Evolutionary conservation across 2,329 filamentous ascomycete species (phyloP).

Genomic region (Dactylellina leptospora): DNA sequence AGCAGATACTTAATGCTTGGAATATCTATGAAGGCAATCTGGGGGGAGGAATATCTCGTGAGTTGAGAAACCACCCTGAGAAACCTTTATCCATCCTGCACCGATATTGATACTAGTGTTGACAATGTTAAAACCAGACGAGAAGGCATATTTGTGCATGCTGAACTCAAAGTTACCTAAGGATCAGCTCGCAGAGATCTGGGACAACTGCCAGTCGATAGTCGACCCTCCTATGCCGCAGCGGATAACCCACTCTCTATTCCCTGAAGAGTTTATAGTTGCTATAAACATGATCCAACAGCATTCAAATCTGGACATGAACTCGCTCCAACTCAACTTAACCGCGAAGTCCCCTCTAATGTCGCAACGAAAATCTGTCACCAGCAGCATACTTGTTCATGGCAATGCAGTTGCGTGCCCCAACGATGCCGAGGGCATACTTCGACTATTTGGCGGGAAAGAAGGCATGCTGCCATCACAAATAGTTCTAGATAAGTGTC

Average conservation of each 20-base stretch:
- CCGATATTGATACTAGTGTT: too few species aligned
- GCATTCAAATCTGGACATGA: constrained; percentile 25
- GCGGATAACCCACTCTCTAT: constrained; percentile 41
- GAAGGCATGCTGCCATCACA: constrained; percentile 36
- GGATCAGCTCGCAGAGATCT: constrained; percentile 47
- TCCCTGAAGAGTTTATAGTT: constrained; percentile 47
- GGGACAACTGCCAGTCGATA: constrained; percentile 48
- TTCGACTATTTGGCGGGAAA: constrained; percentile 32
- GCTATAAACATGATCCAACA: constrained; percentile 38
- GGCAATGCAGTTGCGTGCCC: constrained; percentile 41
- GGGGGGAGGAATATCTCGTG: constrained; percentile 47
- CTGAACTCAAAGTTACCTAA: constrained; percentile 46
- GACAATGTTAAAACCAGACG: constrained; percentile 21
- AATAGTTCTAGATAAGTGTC: constrained; percentile 37
- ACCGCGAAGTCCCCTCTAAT: constrained; percentile 43
- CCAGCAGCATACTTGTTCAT: constrained; percentile 36
- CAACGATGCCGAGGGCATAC: constrained; percentile 34
- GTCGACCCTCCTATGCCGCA: constrained; percentile 41
- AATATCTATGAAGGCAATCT: constrained; percentile 50
- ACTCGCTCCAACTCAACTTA: constrained; percentile 38
- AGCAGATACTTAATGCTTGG: constrained; percentile 47
- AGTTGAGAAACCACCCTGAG: neutral
- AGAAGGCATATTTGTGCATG: constrained; percentile 45
- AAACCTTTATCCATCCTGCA: too few species aligned
- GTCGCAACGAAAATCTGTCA: constrained; percentile 42